These are phyloP conservation scores for Yamadazyma ubonensis DNA, from an alignment of 805 yeast species.

Conservation along the genomic window DNA sequence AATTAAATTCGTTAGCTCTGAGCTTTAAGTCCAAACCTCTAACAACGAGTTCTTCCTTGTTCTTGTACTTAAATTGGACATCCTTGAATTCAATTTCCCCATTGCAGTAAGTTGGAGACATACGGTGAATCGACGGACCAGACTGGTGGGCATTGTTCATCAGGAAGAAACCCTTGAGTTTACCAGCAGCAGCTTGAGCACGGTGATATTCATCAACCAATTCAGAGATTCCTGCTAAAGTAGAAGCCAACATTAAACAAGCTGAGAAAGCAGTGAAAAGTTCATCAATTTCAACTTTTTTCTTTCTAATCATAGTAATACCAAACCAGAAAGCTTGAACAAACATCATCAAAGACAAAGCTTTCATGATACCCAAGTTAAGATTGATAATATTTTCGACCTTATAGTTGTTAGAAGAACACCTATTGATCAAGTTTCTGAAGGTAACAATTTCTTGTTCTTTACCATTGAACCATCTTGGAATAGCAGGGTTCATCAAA, in stretches of 20 bases:
- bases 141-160: constrained; percentile 2
- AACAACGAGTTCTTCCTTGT: constrained; percentile 52
- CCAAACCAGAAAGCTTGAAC: constrained; percentile 96
- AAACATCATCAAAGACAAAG: constrained; percentile 68
- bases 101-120: constrained; percentile 17
- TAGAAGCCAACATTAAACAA: constrained; percentile 68
- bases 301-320: constrained; percentile 54
- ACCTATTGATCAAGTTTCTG: constrained; percentile 29
- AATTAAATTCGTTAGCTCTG: constrained; percentile 47
- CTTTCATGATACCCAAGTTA: constrained; percentile 57
- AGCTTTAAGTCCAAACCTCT: constrained; percentile 41
- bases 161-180: constrained; percentile 28
- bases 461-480: constrained; percentile 62
- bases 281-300: constrained; percentile 53
- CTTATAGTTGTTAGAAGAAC: constrained; percentile 40
- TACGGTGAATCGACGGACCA: background rate
- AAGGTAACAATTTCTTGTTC: constrained; percentile 49
- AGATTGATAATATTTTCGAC: constrained; percentile 48
- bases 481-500: constrained; percentile 55
- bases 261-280: constrained; percentile 83
- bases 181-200: constrained; percentile 65
- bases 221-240: constrained; percentile 53
- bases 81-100: constrained; percentile 57
- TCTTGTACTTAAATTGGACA: constrained; percentile 64
- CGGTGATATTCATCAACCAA: constrained; percentile 64